Conservation (phyloP, 2,329 filamentous ascomycete species). For the Beauveria pseudobassiana region DNA sequence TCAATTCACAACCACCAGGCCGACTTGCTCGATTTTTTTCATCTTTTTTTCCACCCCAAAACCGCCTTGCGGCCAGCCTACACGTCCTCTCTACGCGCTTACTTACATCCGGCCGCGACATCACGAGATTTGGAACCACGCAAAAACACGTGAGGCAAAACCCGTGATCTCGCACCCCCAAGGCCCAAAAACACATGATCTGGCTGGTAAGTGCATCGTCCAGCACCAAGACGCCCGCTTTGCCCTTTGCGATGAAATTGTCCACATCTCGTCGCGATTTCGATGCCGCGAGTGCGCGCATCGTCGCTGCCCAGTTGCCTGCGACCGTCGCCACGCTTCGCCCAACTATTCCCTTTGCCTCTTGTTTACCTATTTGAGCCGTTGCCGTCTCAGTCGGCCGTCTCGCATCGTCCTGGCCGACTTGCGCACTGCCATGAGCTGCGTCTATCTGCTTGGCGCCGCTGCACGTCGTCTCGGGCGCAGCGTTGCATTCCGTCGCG, state of each 20-base stretch:
- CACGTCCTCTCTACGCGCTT: constrained; percentile 14
- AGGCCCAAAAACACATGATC: constrained; percentile 35
- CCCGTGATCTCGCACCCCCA: constrained; percentile 34
- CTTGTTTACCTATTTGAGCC: neutral
- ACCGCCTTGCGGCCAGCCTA: neutral
- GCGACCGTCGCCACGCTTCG: neutral
- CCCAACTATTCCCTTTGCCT: neutral
- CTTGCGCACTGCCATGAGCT: neutral
- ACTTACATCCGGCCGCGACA: constrained; percentile 32
- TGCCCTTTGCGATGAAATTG: constrained; percentile 11
- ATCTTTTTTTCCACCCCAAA: constrained; percentile 3
- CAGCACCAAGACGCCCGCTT: constrained; percentile 10
- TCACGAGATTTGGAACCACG: constrained; percentile 37
- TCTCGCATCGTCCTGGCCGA: neutral
- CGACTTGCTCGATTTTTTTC: neutral
- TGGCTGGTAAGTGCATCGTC: constrained; percentile 31
- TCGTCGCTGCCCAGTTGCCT: neutral
- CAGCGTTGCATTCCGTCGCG: neutral
- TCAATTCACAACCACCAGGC: neutral
- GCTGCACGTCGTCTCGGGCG: neutral
- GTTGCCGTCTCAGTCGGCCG: neutral
- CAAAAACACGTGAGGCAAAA: constrained; percentile 37
- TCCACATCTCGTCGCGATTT: constrained; percentile 7
- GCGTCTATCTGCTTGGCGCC: neutral
- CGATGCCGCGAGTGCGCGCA: constrained; percentile 8